These are phyloP conservation scores for Torrubiellomyces zombiae DNA, from an alignment of 2,329 filamentous ascomycete genomes.

Conservation along the genomic window DNA sequence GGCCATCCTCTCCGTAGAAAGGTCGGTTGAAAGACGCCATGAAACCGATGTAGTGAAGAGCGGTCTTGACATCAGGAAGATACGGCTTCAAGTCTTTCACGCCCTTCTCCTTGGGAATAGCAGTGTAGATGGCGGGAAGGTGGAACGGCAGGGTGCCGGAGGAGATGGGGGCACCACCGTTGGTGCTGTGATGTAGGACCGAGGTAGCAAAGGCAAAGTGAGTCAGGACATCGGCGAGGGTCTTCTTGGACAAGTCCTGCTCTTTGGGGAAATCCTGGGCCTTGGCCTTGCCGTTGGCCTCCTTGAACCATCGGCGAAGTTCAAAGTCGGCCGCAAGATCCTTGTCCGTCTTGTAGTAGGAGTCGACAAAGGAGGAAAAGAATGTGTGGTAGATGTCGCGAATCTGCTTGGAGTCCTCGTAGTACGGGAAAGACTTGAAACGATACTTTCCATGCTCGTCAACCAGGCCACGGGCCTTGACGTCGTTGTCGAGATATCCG, in stretches of 20 bases:
- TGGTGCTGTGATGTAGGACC: conserved; percentile 22
- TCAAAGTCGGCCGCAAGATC: conserved; percentile 20
- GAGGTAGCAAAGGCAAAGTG: conserved; percentile 14
- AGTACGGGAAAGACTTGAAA: conserved; percentile 25
- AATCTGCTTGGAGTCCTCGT: conserved; percentile 23
- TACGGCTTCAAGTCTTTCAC: conserved; percentile 16
- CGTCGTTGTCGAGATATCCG: conserved; percentile 22
- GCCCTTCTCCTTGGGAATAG: conserved; percentile 22
- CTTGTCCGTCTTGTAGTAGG: conserved; percentile 22
- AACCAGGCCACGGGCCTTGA: conserved; percentile 23
- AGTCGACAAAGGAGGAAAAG: conserved; percentile 22
- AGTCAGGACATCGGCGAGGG: conserved; percentile 23
- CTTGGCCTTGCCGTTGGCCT: conserved; percentile 19
- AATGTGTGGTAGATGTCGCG: conserved; percentile 19
- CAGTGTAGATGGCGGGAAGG: conserved; percentile 21
- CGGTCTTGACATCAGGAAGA: conserved; percentile 15
- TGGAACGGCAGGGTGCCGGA: conserved; percentile 22
- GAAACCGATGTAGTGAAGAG: conserved; percentile 19
- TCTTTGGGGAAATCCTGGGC: conserved; percentile 23
- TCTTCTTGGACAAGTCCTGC: conserved; percentile 5
- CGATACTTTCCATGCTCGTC: conserved; percentile 15
- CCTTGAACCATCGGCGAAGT: conserved; percentile 25
- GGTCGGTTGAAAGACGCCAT: conserved; percentile 24
- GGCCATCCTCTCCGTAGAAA: conserved; percentile 15
- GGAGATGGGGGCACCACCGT: conserved; percentile 22